Conservation (phyloP, 257 asterid species). For the Plantago ovata region DNA sequence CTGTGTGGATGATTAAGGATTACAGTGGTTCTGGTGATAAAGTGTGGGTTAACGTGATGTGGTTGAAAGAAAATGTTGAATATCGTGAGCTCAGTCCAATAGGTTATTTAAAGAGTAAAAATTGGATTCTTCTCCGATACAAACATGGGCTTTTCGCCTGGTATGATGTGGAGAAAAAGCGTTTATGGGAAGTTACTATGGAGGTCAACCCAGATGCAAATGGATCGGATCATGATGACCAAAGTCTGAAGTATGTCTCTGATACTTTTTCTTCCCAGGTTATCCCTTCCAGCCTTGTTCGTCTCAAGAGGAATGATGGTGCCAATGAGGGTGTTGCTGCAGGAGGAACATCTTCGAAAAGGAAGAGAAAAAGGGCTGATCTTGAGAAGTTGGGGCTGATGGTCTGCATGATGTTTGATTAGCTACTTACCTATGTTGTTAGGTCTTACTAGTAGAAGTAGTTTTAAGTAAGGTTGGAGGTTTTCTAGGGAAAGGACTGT, state of each 20-base stretch:
- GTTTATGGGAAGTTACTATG: background rate
- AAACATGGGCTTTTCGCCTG: background rate
- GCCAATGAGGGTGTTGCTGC: background rate
- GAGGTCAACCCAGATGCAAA: background rate
- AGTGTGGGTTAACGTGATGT: background rate
- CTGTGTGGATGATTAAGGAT: background rate
- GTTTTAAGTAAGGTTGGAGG: too few species aligned
- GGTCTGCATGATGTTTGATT: too few species aligned
- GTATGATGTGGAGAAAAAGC: background rate
- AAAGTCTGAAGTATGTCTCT: background rate
- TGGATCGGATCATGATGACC: background rate
- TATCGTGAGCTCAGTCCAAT: background rate
- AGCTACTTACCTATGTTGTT: too few species aligned
- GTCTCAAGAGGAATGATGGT: background rate
- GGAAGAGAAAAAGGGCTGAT: background rate
- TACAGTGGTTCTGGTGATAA: background rate
- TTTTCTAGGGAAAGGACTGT: too few species aligned
- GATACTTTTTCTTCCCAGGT: background rate
- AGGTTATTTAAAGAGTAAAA: slow-evolving; percentile 3
- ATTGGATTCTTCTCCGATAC: background rate
- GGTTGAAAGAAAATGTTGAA: background rate
- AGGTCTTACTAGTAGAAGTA: too few species aligned
- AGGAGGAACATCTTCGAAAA: background rate
- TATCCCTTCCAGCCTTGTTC: background rate
- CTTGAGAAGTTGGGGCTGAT: too few species aligned